Conservation (phyloP, 2,329 filamentous ascomycete genomes). For the Dothidotthia symphoricarpi region DNA sequence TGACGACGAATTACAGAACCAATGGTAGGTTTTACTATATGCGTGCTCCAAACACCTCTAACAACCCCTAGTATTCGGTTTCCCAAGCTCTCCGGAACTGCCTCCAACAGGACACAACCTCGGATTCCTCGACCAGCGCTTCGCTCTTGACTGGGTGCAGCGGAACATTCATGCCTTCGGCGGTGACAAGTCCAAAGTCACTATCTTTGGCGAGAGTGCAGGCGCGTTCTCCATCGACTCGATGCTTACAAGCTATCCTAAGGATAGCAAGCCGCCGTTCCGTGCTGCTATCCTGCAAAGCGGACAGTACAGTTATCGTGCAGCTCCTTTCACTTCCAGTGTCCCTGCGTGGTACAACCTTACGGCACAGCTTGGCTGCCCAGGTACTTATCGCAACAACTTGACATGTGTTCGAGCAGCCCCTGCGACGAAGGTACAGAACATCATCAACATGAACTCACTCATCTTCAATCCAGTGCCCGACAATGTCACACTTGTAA, state of each 20-base stretch:
- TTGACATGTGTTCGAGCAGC: conserved; percentile 25
- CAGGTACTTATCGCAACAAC: conserved; percentile 13
- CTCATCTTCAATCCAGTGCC: conserved; percentile 19
- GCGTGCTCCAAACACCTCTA: background rate
- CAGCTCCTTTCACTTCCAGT: conserved; percentile 8
- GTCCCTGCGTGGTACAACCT: conserved; percentile 23
- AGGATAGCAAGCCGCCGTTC: conserved; percentile 23
- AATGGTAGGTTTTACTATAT: conserved; percentile 18
- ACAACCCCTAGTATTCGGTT: conserved; percentile 27
- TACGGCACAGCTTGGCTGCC: conserved; percentile 21
- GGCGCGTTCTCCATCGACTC: conserved; percentile 27
- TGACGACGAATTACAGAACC: conserved; percentile 31
- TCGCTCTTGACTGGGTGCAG: conserved; percentile 56
- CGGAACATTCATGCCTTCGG: conserved; percentile 52
- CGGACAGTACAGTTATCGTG: conserved; percentile 24
- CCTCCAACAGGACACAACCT: conserved; percentile 42
- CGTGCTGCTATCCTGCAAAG: conserved; percentile 32
- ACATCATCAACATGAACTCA: conserved; percentile 17
- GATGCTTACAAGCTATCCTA: conserved; percentile 27
- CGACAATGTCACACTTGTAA: conserved; percentile 25
- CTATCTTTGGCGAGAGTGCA: conserved; percentile 42
- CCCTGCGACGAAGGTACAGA: conserved; percentile 17
- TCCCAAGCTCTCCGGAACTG: conserved; percentile 23
- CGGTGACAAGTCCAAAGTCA: conserved; percentile 51
- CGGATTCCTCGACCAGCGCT: conserved; percentile 57